Evolutionary conservation across 2,329 filamentous ascomycete species (phyloP).

Genomic region (Botrytis pseudocinerea): DNA sequence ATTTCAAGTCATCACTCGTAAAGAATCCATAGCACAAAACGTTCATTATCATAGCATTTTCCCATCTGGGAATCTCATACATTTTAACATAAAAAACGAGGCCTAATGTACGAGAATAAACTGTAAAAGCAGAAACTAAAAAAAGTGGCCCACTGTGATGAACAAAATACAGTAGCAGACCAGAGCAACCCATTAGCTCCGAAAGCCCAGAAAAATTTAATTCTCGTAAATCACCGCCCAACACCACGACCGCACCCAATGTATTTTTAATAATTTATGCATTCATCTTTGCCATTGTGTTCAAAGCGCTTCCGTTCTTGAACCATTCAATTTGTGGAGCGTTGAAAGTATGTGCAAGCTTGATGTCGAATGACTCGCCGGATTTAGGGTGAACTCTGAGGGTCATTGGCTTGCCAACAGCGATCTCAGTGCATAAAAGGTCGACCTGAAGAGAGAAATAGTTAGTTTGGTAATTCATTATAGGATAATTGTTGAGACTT

Average conservation of each 20-base stretch:
- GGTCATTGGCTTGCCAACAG: constrained; percentile 88
- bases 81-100: constrained; percentile 21
- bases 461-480: background rate
- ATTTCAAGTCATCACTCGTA: background rate
- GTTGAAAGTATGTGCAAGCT: constrained; percentile 96
- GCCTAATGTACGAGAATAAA: constrained; percentile 23
- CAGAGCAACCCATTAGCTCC: constrained; percentile 22
- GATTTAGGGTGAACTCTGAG: constrained; percentile 90
- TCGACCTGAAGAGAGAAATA: constrained; percentile 56
- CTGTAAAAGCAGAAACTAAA: constrained; percentile 21
- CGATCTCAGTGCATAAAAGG: constrained; percentile 83
- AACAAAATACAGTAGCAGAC: constrained; percentile 25
- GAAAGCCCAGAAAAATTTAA: constrained; percentile 18
- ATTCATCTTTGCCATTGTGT: constrained; percentile 88
- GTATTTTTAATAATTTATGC: constrained; percentile 23
- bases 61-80: constrained; percentile 17
- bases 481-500: background rate
- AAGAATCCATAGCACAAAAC: background rate
- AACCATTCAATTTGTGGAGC: constrained; percentile 98
- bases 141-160: constrained; percentile 15
- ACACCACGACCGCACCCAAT: constrained; percentile 16
- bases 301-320: constrained; percentile 94
- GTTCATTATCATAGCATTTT: constrained; percentile 5
- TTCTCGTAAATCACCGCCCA: constrained; percentile 18
- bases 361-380: constrained; percentile 75